Evolutionary conservation across 805 yeast genomes (phyloP), one percentile per base, ranked within the genome.

Genomic region (Cyberlindnera euphorbiiphila): DNA sequence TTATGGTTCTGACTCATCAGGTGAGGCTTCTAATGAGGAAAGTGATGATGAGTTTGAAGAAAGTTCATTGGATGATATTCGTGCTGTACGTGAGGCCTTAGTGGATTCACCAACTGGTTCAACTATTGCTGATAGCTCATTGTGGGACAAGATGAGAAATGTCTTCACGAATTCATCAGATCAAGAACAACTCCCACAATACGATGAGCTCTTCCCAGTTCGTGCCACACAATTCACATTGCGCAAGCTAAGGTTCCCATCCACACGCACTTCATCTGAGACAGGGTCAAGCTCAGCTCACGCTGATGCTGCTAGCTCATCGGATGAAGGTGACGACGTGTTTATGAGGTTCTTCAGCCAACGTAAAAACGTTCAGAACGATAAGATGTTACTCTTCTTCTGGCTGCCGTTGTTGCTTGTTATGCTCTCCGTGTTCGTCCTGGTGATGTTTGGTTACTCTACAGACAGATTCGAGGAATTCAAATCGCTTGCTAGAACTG

Each of bases 311-410:
- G 14, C 16, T 16, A 36, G 27, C 20, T 43, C 45, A 12, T 36
- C 49, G n/a, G 45, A 45, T 11, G 42, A 37, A 29, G 28, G 43
- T n/a, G 71, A 65, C 33, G 60, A 57, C 19, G 53, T 57, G 29
- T 59, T 64, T 32, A 60, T 60, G 49, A 54, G 56, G 43, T 64
- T 65, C 46, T 65, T 65, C 53, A 65, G 62, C 45, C 68, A 68
- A 43, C 66, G 66, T 42, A 66, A 65, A 49, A 69, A 67, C 34
- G 64, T 74, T 41, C 64, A 62, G 50, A 83, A 86, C 52, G 97
- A 89, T 61, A 81, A 76, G 54, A 82, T 87, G 85, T 68, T 89
- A 46, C 64, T 86, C 43, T 85, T 89, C 58, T 88, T 89, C 71
- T 89, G 97, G 97, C 62, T 88, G 41, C 97, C 97, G 11, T 71